Base-by-base conservation (phyloP, 352 stramenopile species). In the Globisporangium lucens region DNA sequence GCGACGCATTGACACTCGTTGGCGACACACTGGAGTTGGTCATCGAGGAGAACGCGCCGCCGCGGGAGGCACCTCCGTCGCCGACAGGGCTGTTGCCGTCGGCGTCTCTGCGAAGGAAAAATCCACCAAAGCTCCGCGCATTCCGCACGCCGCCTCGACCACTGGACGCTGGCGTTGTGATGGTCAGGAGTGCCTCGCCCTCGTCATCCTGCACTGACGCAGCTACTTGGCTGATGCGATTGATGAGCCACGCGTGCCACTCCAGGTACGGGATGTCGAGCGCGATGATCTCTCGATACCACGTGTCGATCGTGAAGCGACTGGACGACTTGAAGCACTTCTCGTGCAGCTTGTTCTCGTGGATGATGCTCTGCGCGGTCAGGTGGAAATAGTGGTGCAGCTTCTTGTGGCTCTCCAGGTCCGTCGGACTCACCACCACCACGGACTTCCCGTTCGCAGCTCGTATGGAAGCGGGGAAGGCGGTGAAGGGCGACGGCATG, bases 331-430 rank as follows among this genome's bases (percentile, higher is more conserved):
- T 76, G 61, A 94, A 92, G 65, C 82, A 93, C 36, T 79, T 75
- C 56, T 94, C 87, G 59, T 91, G 83, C 52, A 93, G 75, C 61
- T 85, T 77, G 75, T 94, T 93, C 66, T 96, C 86, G 70, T 94
- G 82, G 55, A 96, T 93, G 63, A 96, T 94, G 62, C 88, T 94
- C 36, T 89, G 75, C 24, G 88, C 88, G 4, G 88, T 93, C 56
- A 96, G 66, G 57, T 96, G 86, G 77, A 96, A 96, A 61, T 93
- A 96, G 72, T 93, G 86, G 35, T 96, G 82, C 27, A 96, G 74
- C 65, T 94, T 94, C 64, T 90, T 87, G 70, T 93, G 85, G 8
- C 83, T 92, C 56, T 87, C 85, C 29, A 88, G 68, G 57, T 90
- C 87, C 29, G 80, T 85, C 20, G 85, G 70, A 2, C 74, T 87